Percentiles rank a stretch among this genome's conserved stretches.
Evolutionary conservation across 2,329 filamentous ascomycete species (phyloP).

Genomic region (Xylariaceae sp.): DNA sequence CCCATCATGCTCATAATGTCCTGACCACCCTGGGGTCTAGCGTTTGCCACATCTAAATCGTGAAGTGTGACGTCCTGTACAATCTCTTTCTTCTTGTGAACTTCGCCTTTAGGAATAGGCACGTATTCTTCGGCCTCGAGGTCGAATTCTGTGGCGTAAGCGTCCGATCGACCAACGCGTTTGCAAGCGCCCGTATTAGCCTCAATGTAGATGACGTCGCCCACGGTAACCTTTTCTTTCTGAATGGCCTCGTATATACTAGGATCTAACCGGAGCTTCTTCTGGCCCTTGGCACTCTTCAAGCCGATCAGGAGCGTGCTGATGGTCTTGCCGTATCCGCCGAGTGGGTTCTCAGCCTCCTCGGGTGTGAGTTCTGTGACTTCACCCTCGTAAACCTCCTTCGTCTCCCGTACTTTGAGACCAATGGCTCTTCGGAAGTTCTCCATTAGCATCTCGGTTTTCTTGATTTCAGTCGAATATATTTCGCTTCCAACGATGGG

Average conservation of each 20-base stretch:
- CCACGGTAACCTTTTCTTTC: conserved; percentile 92
- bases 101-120: conserved; percentile 95
- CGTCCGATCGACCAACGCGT: conserved; percentile 89
- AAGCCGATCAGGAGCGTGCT: conserved; percentile 90
- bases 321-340: conserved; percentile 95
- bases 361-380: conserved; percentile 96
- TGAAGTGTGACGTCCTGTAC: conserved; percentile 97
- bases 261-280: conserved; percentile 93
- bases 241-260: conserved; percentile 99
- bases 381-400: conserved; percentile 98
- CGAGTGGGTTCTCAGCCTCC: conserved; percentile 94
- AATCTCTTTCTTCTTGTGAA: conserved; percentile 99
- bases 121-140: conserved; percentile 98
- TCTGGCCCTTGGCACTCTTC: conserved; percentile 93
- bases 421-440: conserved; percentile 97
- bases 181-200: conserved; percentile 98
- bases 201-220: conserved; percentile 98
- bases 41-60: conserved; percentile 93
- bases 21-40: conserved; percentile 90
- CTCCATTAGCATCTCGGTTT: conserved; percentile 98
- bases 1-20: conserved; percentile 99
- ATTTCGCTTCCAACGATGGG: conserved; percentile 97
- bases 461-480: conserved; percentile 97
- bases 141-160: conserved; percentile 97
- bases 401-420: conserved; percentile 93